Percentiles rank a stretch among this genome's conserved stretches.
Evolutionary conservation across 148 eudicot species (phyloP).

Genomic region (Diospyros lotus): DNA sequence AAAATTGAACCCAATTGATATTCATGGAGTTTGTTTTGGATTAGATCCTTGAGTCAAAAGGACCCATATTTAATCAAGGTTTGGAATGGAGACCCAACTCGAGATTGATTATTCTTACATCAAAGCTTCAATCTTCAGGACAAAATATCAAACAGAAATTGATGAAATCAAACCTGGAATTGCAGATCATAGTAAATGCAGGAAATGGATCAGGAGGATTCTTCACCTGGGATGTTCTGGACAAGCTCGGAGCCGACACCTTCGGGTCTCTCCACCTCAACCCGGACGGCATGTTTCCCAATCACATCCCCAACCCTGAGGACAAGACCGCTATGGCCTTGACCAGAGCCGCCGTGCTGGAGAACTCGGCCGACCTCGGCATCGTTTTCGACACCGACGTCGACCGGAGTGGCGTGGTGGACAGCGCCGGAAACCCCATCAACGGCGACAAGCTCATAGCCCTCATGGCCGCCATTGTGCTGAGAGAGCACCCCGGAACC

Average conservation of each 20-base stretch:
- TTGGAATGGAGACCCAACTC: too few species aligned
- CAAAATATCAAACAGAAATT: neutral
- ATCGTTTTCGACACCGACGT: conserved; percentile 94
- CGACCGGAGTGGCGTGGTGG: conserved; percentile 87
- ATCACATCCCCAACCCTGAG: conserved; percentile 95
- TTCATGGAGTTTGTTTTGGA: too few species aligned
- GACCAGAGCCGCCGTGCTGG: conserved; percentile 59
- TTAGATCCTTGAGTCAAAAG: too few species aligned
- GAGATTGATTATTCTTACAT: too few species aligned
- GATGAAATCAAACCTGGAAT: neutral
- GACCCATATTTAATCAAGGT: too few species aligned
- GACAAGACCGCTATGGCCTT: conserved; percentile 80
- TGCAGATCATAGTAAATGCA: conserved; percentile 89
- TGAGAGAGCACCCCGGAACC: conserved; percentile 69
- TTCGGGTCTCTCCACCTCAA: conserved; percentile 74
- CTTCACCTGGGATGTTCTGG: conserved; percentile 85
- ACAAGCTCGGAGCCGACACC: conserved; percentile 91
- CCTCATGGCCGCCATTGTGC: conserved; percentile 69
- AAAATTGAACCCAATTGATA: too few species aligned
- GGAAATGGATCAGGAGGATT: conserved; percentile 98
- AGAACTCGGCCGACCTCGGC: conserved; percentile 70
- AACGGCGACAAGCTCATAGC: conserved; percentile 86
- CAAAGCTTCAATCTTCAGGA: too few species aligned
- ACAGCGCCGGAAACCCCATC: conserved; percentile 61
- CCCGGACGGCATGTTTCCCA: conserved; percentile 93